Conservation (phyloP, 495 filamentous ascomycete species). For the Xylaria venustula region DNA sequence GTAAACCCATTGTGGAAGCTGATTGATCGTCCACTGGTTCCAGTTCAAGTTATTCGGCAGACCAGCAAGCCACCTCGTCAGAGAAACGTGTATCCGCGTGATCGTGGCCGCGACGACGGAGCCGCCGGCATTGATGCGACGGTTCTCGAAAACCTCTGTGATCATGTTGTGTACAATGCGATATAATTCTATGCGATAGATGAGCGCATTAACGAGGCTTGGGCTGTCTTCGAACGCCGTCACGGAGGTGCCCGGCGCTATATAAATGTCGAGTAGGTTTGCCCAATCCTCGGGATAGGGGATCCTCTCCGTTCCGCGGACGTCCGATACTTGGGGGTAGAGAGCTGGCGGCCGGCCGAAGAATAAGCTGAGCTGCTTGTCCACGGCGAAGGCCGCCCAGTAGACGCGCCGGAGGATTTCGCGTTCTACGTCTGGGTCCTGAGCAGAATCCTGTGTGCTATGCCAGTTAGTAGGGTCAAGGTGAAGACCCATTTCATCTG, state of each 20-base stretch:
- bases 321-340: conserved; percentile 32
- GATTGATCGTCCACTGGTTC: conserved; percentile 31
- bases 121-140: conserved; percentile 22
- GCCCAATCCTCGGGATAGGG: conserved; percentile 22
- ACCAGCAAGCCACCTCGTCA: conserved; percentile 30
- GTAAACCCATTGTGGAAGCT: conserved; percentile 27
- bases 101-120: conserved; percentile 25
- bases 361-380: conserved; percentile 34
- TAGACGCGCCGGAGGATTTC: conserved; percentile 32
- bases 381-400: conserved; percentile 34
- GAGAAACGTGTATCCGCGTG: conserved; percentile 27
- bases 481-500: conserved; percentile 36
- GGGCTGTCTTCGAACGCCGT: conserved; percentile 31
- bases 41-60: conserved; percentile 32
- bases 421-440: conserved; percentile 26
- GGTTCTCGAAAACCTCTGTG: conserved; percentile 35
- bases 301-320: conserved; percentile 30
- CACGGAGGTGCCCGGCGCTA: conserved; percentile 22
- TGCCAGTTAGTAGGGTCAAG: conserved; percentile 37
- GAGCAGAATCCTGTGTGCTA: conserved; percentile 19
- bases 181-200: conserved; percentile 30
- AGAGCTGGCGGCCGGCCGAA: conserved; percentile 35
- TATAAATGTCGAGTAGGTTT: conserved; percentile 25
- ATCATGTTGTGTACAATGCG: conserved; percentile 37
- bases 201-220: conserved; percentile 23